Conservation (phyloP, 2,329 filamentous ascomycete genomes). For the Pyricularia sp. region DNA sequence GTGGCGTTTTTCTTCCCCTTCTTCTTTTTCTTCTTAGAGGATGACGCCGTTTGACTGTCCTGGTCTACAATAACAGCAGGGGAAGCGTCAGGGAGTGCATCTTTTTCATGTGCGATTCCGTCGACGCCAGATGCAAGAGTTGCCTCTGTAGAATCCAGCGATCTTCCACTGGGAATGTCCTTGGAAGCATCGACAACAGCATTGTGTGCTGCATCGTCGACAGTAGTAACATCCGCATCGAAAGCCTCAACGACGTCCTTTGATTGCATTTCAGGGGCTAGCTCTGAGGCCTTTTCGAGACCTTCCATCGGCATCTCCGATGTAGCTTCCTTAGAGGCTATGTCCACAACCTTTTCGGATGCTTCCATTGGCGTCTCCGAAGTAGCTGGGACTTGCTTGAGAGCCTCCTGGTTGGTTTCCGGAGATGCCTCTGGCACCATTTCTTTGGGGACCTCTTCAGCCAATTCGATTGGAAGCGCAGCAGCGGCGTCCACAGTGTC, state of each 20-base stretch:
- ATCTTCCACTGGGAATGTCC: neutral
- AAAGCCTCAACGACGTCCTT: neutral
- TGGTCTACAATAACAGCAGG: neutral
- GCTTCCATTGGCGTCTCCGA: neutral
- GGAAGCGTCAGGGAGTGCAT: neutral
- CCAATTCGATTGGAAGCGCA: neutral
- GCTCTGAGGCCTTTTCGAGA: neutral
- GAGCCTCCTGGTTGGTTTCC: neutral
- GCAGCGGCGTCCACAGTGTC: neutral
- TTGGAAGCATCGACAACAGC: neutral
- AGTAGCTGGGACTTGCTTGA: neutral
- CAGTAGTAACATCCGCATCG: neutral
- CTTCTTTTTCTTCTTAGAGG: slow-evolving; percentile 3
- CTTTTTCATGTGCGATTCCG: neutral
- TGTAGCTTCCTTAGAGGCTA: neutral
- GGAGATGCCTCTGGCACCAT: neutral
- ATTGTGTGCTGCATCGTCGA: neutral
- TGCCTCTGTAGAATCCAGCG: neutral
- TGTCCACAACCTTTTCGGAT: neutral
- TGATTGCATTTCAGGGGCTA: neutral
- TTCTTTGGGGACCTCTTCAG: neutral
- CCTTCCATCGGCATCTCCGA: neutral
- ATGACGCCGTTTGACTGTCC: neutral
- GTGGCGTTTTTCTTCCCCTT: neutral
- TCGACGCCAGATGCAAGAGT: neutral